Base-by-base conservation (phyloP, 495 filamentous ascomycete genomes). In the Penicilliopsis zonata region DNA sequence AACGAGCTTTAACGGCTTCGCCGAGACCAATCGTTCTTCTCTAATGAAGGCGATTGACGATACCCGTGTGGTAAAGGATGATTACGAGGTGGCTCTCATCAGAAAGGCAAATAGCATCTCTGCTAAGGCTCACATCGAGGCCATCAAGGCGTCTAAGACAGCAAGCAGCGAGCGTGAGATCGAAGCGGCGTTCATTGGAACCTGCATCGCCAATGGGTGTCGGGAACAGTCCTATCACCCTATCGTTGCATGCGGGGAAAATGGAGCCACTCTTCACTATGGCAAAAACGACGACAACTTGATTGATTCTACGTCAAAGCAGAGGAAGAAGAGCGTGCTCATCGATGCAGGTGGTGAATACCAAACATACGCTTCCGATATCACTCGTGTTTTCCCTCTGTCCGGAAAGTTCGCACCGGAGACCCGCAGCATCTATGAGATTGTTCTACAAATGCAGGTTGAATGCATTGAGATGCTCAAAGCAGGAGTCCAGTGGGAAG, bases 311-410 rank as follows among this genome's bases (percentile, higher is more conserved):
- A 26, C 14, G 2, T 57, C 58, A 1, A 44, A 61, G 20, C 51
- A 55, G 6, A 77, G 71, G 13, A 84, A 84, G 52, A 65, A 76
- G 20, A 78, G 82, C 43, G 42, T 95, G 4, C 65, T 94, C 18
- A 60, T 95, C 9, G 87, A 95, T 55, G 87, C 87, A 6, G 87
- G 84, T 13, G 72, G 65, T 17, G 87, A 94, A 57, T 84, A 75
- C 53, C 48, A 68, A 13, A 79, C 77, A 42, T 95, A 95, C 48
- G 82, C 80, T 30, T 66, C 81, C 4, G 87, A 95, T 56, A 82
- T 95, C 37, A 94, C 87, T n/a, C 70, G 87, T 31, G 82, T 80
- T 0, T 86, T 93, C 40, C 87, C 87, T 21, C 71, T 94, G 41
- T 70, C 62, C 13, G 86, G 86, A 19, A 75, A 64, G 37, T 94